These are phyloP conservation scores for Blastobotrys chiropterorum DNA, from an alignment of 805 yeast species.

Conservation along the genomic window DNA sequence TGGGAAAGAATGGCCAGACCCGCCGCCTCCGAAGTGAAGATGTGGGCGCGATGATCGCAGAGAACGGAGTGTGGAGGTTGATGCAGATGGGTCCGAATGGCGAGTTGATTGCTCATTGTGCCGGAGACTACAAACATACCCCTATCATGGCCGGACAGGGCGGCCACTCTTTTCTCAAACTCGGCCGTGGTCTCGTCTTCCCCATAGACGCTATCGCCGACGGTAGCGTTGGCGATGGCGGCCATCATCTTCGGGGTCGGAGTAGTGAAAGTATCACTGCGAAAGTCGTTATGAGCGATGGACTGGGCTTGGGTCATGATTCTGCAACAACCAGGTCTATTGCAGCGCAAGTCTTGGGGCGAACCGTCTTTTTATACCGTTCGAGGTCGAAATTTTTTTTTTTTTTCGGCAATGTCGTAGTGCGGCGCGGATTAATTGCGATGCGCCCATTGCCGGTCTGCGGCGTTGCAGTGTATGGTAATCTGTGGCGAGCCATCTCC, in stretches of 20 bases:
- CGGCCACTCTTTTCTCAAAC: slow-evolving; percentile 59
- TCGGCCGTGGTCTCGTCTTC: slow-evolving; percentile 69
- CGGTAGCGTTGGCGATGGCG: slow-evolving; percentile 49
- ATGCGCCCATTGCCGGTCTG: background rate
- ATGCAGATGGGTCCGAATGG: slow-evolving; percentile 60
- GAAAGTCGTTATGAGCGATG: slow-evolving; percentile 17
- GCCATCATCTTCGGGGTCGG: slow-evolving; percentile 71
- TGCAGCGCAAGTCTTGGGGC: too few species aligned
- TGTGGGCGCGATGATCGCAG: slow-evolving; percentile 83
- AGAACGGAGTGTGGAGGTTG: slow-evolving; percentile 84
- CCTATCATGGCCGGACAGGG: slow-evolving; percentile 70
- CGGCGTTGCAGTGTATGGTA: too few species aligned
- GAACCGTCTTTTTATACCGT: background rate
- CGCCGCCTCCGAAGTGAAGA: slow-evolving; percentile 80
- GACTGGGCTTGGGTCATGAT: slow-evolving; percentile 6
- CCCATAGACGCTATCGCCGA: slow-evolving; percentile 85
- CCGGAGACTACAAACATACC: slow-evolving; percentile 85
- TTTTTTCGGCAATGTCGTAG: background rate
- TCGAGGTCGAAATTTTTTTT: background rate
- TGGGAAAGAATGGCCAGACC: slow-evolving; percentile 85
- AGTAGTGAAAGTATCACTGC: slow-evolving; percentile 81
- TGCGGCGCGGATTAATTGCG: background rate
- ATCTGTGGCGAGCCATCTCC: background rate
- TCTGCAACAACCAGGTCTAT: too few species aligned
- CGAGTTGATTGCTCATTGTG: slow-evolving; percentile 85